Evolutionary conservation across 1,284 basidiomycete genomes (phyloP), one percentile per base, ranked within the genome.

Genomic region (Cryptococcus neoformans): DNA sequence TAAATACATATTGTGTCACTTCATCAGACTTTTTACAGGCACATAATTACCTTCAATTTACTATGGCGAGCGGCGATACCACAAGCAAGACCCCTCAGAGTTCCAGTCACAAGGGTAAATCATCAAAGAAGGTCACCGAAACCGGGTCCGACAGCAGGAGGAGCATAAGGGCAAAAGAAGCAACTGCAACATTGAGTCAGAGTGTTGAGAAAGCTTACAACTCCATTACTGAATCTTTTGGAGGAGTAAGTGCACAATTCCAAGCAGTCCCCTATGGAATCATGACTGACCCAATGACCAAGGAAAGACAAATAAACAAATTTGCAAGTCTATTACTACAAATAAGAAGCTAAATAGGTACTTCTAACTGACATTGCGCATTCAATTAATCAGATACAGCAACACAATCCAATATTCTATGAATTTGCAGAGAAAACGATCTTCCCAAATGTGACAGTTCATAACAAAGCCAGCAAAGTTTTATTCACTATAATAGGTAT

Each of bases 391-490:
- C 51, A 69, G 64, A 66, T 72, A 39, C 52, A 53, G 40, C 38
- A 55, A 38, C 67, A 66, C 49, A 67, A 68, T 41, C 69, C 70
- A 2, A 58, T 63, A 2, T 60, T 70, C 17, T 59, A 66, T 41
- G 54, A 63, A 2, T 73, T 67, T 51, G 65, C 59, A 38, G 62
- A 67, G 17, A 59, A 59, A 41, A 57, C 55, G 17, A 63, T 66
- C 39, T 54, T 71, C 16, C 51, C 46, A 0, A 59, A 58, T 40
- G 36, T 59, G 3, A 38, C 54, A 10, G 38, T 64, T 10, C 49
- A 58, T 7, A 62, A 66, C 53, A 59, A 56, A 28, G 65, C 68
- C 11, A 59, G 59, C 44, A 70, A 70, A 52, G 62, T 73, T 34
- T 36, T 70, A 3, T 44, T 68, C 3, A 41, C 63, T 34, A 46